Evolutionary conservation across 495 filamentous ascomycete species (phyloP).

Genomic region (Trichoderma erinaceum): DNA sequence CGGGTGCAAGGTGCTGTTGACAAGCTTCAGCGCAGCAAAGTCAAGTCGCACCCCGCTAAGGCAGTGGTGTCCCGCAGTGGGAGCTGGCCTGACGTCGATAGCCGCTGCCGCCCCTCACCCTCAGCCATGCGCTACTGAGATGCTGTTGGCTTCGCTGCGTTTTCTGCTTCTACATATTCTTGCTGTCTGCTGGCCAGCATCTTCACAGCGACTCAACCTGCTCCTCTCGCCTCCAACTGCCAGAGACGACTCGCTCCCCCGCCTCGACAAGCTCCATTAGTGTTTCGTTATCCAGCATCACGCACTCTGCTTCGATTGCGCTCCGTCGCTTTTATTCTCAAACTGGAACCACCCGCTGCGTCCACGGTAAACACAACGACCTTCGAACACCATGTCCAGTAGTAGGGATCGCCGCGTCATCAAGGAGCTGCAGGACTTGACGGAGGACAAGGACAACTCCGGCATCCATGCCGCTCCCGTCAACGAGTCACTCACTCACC

Average conservation of each 20-base stretch:
- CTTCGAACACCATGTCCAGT: slow-evolving; percentile 54
- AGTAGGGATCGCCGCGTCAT: slow-evolving; percentile 76
- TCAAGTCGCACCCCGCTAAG: too few relatives aligned
- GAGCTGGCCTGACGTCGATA: too few relatives aligned
- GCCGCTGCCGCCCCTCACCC: too few relatives aligned
- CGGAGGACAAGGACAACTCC: slow-evolving; percentile 60
- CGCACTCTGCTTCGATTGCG: background rate
- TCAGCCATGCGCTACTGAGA: background rate
- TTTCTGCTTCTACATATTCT: too few relatives aligned
- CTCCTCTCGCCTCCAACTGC: background rate
- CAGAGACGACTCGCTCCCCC: background rate
- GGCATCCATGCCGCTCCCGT: slow-evolving; percentile 64
- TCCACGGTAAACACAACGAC: background rate
- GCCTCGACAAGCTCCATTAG: background rate
- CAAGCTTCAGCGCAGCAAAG: too few relatives aligned
- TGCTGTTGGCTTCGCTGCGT: background rate
- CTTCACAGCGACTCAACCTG: too few relatives aligned
- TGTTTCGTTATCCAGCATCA: background rate
- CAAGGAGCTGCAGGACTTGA: slow-evolving; percentile 88
- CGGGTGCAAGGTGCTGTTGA: too few relatives aligned
- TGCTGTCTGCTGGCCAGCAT: too few relatives aligned
- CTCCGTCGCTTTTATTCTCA: background rate
- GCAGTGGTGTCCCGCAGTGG: too few relatives aligned
- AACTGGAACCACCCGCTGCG: background rate
- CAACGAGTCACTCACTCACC: slow-evolving; percentile 53